phyloP scores from a whole-genome alignment of 768 basidiomycete genomes.

The Pleurotus tuber-regium region DNA sequence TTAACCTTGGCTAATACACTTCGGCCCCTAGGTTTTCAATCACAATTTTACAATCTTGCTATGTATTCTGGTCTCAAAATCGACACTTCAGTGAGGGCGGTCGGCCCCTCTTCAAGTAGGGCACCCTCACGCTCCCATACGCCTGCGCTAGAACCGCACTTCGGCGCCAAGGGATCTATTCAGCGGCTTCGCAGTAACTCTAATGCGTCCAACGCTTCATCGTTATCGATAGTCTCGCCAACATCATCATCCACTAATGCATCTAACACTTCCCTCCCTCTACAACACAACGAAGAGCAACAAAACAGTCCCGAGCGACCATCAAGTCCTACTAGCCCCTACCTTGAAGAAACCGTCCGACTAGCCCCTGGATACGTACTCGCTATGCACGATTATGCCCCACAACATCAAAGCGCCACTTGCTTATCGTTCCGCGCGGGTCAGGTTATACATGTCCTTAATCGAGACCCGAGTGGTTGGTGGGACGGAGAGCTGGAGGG shows the following conservation, averaged over 20 bases:
- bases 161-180: constrained; percentile 1
- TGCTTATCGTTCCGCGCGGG: constrained; percentile 90
- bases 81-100: constrained; percentile 40
- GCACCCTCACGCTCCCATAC: constrained; percentile 28
- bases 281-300: constrained; percentile 30
- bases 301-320: constrained; percentile 15
- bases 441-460: constrained; percentile 88
- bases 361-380: constrained; percentile 70
- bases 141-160: not conserved
- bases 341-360: constrained; percentile 48
- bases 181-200: constrained; percentile 49
- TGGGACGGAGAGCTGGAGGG: constrained; percentile 97
- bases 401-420: constrained; percentile 67
- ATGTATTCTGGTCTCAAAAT: constrained; percentile 52
- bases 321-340: constrained; percentile 39
- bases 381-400: constrained; percentile 89
- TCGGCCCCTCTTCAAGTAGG: constrained; percentile 24
- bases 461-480: constrained; percentile 89
- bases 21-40: not conserved
- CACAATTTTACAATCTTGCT: constrained; percentile 8
- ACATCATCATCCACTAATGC: constrained; percentile 53
- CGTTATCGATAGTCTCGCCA: constrained; percentile 55
- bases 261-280: constrained; percentile 46
- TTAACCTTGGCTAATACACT: not conserved
- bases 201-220: constrained; percentile 55